Evolutionary conservation across 768 basidiomycete species (phyloP), one percentile per base, ranked within the genome.

Genomic region (Pholiota microspora): DNA sequence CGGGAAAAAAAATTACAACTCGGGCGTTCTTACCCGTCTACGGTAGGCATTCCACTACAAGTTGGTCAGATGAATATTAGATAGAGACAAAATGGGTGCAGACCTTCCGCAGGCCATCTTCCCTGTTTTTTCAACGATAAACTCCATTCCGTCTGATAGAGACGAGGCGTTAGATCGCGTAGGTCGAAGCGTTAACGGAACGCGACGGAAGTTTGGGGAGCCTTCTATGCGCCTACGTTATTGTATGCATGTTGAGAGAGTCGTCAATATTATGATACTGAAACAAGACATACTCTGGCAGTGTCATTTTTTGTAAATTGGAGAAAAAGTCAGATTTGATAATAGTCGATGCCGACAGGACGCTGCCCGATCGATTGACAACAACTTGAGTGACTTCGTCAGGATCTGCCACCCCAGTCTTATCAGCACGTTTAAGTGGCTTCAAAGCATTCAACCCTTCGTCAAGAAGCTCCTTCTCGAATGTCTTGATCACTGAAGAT

Each of bases 241-340:
- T 31, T 23, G 1, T 4, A 16, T 24, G 34, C 7, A 10, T 42
- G 10, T 25, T 24, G 2, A 51, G 49, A 10, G 40, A 0, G 16
- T 7, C 35, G 7, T 40, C 6, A 48, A 18, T 21, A 29, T 44
- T 4, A 2, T 44, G 6, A 42, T 8, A 42, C 12, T 40, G 4
- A 35, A 45, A 45, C 31, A 38, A 49, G n/a, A 64, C 65, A 34
- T 56, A 95, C 89, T 98, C 97, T 0, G 94, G 91, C 2, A 99
- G 75, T 3, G 92, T 91, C 86, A 97, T 93, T 75, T 98, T 98
- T 72, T 98, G 97, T 28, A 98, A 67, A 65, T 92, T 92, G 5
- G 85, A 85, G 78, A 95, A 95, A 77, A 94, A 93, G 66, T 95
- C 93, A 63, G 89, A 92, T 75, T 99, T 99, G 64, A 98, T 75